Base-by-base conservation (phyloP, 2,329 filamentous ascomycete species). In the Trichophyton rubrum region DNA sequence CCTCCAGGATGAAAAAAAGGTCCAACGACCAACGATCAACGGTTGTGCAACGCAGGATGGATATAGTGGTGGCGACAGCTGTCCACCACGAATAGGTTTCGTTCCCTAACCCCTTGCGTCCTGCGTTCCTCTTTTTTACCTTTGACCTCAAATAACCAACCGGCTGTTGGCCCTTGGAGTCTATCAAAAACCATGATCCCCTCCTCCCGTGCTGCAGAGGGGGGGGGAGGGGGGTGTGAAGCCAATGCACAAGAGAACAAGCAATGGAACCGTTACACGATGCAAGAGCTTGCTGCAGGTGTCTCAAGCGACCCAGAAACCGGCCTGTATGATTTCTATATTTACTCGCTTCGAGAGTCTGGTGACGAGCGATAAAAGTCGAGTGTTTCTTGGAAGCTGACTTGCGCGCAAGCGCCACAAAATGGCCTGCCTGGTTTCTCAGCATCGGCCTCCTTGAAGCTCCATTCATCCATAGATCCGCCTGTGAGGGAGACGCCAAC, bases 211-310 rank as follows among this genome's bases (percentile, higher is more conserved):
- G 33, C 45, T 30, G 22, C 11, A 53, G 11, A 30, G 24, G 4
- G 11, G 3, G 11, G 17, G 6, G 11, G n/a, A 15, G 4, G 11
- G 3, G 11, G 17, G 6, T 33, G 27, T 13, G 3, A 30, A 15
- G 7, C 6, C 22, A 30, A 13, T 4, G 15, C 13, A 53, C 22
- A 27, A 6, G 27, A 30, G 49, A 24, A 30, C 22, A 53, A 53
- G 49, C 49, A 53, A 53, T 53, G 49, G 49, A 33, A 53, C 49
- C 49, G 49, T 53, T 53, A 53, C 49, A 53, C 49, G 13, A 38
- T 38, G 33, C 33, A 13, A 38, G 33, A 38, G 11, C 33, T 38
- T 38, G 33, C 8, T 38, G 33, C 9, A 11, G 33, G 49, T 53
- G 49, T 53, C 27, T 33, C 49, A 13, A 33, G 49, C 27, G 49